Conservation (phyloP, 176 grass and related monocot genomes). For the Ensete ventricosum region DNA sequence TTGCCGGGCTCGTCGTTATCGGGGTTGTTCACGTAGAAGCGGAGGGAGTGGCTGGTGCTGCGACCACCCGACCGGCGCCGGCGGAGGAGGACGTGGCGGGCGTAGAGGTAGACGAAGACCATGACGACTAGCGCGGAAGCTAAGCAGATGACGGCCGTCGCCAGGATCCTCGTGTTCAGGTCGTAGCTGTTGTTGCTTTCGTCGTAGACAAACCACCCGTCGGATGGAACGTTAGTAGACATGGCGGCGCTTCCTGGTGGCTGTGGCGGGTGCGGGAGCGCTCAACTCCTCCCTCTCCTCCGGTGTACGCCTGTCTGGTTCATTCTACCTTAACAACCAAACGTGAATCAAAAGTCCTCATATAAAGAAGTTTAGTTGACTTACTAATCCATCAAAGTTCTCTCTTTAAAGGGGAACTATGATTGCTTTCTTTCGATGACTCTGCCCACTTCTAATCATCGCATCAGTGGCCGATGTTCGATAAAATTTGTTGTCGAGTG, state of each 20-base stretch:
- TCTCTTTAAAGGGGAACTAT: too few relatives aligned
- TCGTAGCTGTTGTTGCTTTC: not conserved
- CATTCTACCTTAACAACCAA: too few relatives aligned
- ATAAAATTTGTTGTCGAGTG: too few relatives aligned
- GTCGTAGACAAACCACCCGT: not conserved
- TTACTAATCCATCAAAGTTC: too few relatives aligned
- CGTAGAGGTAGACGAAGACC: not conserved
- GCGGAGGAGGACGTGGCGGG: constrained; percentile 3
- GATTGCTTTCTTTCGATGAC: too few relatives aligned
- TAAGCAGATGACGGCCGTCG: not conserved
- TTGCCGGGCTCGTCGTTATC: not conserved
- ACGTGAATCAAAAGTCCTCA: too few relatives aligned
- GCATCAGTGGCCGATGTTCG: too few relatives aligned
- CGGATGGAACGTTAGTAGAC: not conserved
- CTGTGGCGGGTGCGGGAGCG: too few relatives aligned
- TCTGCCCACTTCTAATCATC: too few relatives aligned
- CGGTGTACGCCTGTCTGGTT: too few relatives aligned
- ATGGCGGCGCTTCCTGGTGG: not conserved
- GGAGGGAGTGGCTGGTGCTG: not conserved
- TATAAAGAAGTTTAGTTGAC: too few relatives aligned
- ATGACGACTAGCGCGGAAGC: not conserved
- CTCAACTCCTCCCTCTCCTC: too few relatives aligned
- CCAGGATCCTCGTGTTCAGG: not conserved
- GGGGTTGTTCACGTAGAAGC: not conserved
- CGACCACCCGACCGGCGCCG: not conserved